These are phyloP conservation scores for Penicillium sumatraense DNA, from an alignment of 2,329 filamentous ascomycete genomes.

Conservation along the genomic window DNA sequence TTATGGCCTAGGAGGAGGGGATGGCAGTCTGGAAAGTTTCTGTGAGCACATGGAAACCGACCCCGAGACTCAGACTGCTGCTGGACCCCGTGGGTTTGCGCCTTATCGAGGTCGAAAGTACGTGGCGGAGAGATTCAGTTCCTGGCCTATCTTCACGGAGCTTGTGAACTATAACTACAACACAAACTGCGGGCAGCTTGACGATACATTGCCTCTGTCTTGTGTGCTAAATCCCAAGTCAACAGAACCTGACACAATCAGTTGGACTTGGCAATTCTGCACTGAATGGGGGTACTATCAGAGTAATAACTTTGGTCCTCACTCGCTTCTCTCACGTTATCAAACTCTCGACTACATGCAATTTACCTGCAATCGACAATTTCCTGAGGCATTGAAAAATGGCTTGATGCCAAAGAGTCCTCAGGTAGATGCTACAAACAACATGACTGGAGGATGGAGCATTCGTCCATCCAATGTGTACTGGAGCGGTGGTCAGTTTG, in stretches of 20 bases:
- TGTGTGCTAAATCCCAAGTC: constrained; percentile 45
- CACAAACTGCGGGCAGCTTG: constrained; percentile 46
- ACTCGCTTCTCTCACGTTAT: constrained; percentile 53
- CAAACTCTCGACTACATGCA: constrained; percentile 51
- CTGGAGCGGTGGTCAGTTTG: constrained; percentile 56
- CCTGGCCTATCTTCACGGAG: constrained; percentile 42
- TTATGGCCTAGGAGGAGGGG: constrained; percentile 47
- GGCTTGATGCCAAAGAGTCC: constrained; percentile 50
- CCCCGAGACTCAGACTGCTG: constrained; percentile 37
- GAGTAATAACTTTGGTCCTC: constrained; percentile 52
- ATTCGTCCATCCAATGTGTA: constrained; percentile 58
- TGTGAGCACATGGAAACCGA: constrained; percentile 55
- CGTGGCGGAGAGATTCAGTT: constrained; percentile 48
- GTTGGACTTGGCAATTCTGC: constrained; percentile 59
- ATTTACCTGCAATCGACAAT: constrained; percentile 54
- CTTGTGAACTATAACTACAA: constrained; percentile 45
- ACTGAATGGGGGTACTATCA: constrained; percentile 59
- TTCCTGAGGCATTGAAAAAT: constrained; percentile 46
- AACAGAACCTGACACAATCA: constrained; percentile 43
- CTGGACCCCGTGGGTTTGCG: constrained; percentile 48
- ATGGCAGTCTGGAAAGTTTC: constrained; percentile 43
- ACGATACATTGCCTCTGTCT: constrained; percentile 25
- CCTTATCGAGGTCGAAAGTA: constrained; percentile 46
- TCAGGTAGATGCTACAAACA: constrained; percentile 45
- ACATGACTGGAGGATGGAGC: constrained; percentile 54